Base-by-base conservation (phyloP, 495 filamentous ascomycete genomes). In the Glonium stellatum region DNA sequence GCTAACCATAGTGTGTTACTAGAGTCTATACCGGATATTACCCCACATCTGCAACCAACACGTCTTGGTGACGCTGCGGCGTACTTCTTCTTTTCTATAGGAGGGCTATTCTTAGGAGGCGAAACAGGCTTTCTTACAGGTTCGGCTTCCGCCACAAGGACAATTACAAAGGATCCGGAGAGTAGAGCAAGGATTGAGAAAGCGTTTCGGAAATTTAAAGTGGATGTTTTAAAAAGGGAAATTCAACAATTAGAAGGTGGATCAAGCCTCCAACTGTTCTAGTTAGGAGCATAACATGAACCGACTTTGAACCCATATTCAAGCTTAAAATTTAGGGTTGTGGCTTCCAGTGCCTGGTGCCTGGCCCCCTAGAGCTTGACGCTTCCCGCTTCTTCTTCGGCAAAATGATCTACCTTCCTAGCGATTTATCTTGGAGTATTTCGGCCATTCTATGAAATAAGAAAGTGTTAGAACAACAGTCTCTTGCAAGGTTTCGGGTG, bases 11-110 rank as follows among this genome's bases (percentile, higher is more conserved):
- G 8, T 44, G 19, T n/a, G 0, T 51, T 49, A 23, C 41, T 63
- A 86, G 85, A 87, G 63, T 55, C 78, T 0, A 72, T 87, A 37
- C 85, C 85, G 0, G 82, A 88, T 63, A 70, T 86, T 22, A 81
- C 82, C 4, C 75, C 75, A 0, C 60, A 82, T 21, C 60, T 87
- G 35, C 76, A 79, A 39, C 85, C 85, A 0, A 81, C 79, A 3
- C 70, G 73, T 0, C 67, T 81, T 39, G 84, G 84, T 18, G 85
- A 88, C 58, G 62, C 82, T 34, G 81, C 81, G 12, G 82, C 85
- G 0, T 86, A 85, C 62, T 74, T 79, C 67, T 82, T 87, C 67
- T 84, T 86, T 34, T 76, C 77, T 13, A 59, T 77, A 1, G 84
- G 83, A 41, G 84, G 85, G 0, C 59, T 85, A 8, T 82, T 89